Conservation (phyloP, 2,329 filamentous ascomycete genomes). For the Aspergillus versicolor region DNA sequence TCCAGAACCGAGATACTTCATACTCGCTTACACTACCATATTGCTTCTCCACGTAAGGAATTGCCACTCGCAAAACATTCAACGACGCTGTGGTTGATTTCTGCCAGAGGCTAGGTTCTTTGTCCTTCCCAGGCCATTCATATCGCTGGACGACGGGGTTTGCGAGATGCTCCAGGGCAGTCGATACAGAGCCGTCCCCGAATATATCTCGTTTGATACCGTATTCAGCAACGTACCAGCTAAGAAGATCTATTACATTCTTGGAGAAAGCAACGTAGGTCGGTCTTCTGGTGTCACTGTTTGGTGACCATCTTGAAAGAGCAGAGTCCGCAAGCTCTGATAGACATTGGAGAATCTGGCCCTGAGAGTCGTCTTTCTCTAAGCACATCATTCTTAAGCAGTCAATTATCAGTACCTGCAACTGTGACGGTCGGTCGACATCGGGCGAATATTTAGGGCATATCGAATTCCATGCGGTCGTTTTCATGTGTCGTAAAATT, state of each 20-base stretch:
- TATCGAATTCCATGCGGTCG: constrained; percentile 70
- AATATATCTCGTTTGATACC: constrained; percentile 66
- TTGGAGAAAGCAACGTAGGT: constrained; percentile 91
- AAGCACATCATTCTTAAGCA: constrained; percentile 36
- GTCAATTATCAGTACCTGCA: constrained; percentile 36
- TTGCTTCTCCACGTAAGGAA: constrained; percentile 59
- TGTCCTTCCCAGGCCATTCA: constrained; percentile 69
- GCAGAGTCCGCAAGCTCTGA: constrained; percentile 69
- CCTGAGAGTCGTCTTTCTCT: constrained; percentile 39
- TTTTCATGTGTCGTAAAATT: constrained; percentile 70
- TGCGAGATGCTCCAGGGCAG: constrained; percentile 65
- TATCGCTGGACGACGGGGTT: constrained; percentile 79
- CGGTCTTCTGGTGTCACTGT: constrained; percentile 53
- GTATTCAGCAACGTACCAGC: constrained; percentile 41
- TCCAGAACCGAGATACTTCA: constrained; percentile 65
- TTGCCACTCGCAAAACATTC: constrained; percentile 64
- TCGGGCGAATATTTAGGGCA: constrained; percentile 40
- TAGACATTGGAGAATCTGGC: constrained; percentile 46
- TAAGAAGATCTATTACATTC: constrained; percentile 69
- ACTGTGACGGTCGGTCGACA: constrained; percentile 37
- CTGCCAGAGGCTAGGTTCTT: constrained; percentile 72
- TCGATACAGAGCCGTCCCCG: constrained; percentile 63
- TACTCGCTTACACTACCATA: constrained; percentile 28
- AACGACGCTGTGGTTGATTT: constrained; percentile 72
- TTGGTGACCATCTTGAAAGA: constrained; percentile 37